Evolutionary conservation across 345 rosid species (phyloP).

Genomic region (Eucalyptus marginata): DNA sequence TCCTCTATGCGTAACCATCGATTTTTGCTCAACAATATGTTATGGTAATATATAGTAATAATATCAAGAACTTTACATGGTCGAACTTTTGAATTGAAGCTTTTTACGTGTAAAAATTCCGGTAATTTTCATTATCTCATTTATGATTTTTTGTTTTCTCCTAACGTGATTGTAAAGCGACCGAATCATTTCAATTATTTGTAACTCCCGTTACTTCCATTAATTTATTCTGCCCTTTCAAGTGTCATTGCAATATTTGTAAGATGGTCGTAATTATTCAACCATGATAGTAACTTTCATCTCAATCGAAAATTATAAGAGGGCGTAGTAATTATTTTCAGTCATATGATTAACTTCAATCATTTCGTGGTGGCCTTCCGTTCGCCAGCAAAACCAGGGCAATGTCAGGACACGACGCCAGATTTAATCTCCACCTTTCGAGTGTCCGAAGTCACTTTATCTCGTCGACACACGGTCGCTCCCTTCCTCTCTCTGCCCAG

Average conservation of each 20-base stretch:
- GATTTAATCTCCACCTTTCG: neutral
- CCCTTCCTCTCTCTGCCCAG: neutral
- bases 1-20: rapidly evolving
- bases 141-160: rapidly evolving
- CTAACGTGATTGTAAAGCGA: neutral
- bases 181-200: neutral
- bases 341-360: neutral
- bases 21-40: neutral
- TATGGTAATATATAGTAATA: rapidly evolving
- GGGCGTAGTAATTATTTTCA: neutral
- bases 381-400: neutral
- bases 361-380: neutral
- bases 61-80: rapidly evolving
- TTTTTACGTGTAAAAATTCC: rapidly evolving
- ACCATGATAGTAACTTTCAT: neutral
- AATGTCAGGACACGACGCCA: neutral
- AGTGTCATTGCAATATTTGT: neutral
- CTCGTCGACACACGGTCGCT: neutral
- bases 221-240: neutral
- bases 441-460: neutral
- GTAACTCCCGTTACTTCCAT: neutral
- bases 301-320: neutral
- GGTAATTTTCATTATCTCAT: neutral
- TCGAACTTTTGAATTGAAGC: neutral
- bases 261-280: neutral